Evolutionary conservation across 371 early-diverging fungal species (phyloP).

Genomic region (Apophysomyces ossiformis): DNA sequence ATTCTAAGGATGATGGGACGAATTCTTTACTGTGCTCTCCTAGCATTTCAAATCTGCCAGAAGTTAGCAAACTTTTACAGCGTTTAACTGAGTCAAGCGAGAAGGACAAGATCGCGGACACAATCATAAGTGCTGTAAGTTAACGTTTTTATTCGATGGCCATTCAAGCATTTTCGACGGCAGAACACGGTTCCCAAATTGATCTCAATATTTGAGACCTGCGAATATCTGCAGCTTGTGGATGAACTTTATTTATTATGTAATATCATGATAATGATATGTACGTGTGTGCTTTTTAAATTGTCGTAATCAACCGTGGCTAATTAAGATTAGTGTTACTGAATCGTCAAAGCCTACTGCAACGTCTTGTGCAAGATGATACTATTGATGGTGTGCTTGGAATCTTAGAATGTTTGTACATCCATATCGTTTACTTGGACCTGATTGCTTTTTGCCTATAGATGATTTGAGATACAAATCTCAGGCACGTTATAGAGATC

Average conservation of each 20-base stretch:
- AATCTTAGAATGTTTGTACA: neutral
- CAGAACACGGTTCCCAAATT: neutral
- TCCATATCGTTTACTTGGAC: neutral
- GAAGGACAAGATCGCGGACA: neutral
- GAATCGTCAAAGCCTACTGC: neutral
- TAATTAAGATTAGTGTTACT: neutral
- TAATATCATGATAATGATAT: neutral
- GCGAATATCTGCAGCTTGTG: neutral
- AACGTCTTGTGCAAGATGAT: neutral
- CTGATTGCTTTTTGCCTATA: neutral
- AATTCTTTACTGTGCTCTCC: neutral
- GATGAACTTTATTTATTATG: neutral
- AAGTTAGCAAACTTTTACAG: neutral
- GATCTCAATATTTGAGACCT: neutral
- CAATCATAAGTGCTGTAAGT: neutral
- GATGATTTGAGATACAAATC: neutral
- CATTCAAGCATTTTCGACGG: neutral
- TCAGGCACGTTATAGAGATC: neutral
- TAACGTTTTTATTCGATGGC: neutral
- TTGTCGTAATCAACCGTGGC: neutral
- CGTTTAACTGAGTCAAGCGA: neutral
- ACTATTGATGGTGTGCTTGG: neutral
- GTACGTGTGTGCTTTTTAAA: neutral
- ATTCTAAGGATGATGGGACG: neutral
- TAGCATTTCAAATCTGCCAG: neutral